Evolutionary conservation across 2,329 filamentous ascomycete species (phyloP), one percentile per base, ranked within the genome.

Genomic region (Neofusicoccum laricinum): DNA sequence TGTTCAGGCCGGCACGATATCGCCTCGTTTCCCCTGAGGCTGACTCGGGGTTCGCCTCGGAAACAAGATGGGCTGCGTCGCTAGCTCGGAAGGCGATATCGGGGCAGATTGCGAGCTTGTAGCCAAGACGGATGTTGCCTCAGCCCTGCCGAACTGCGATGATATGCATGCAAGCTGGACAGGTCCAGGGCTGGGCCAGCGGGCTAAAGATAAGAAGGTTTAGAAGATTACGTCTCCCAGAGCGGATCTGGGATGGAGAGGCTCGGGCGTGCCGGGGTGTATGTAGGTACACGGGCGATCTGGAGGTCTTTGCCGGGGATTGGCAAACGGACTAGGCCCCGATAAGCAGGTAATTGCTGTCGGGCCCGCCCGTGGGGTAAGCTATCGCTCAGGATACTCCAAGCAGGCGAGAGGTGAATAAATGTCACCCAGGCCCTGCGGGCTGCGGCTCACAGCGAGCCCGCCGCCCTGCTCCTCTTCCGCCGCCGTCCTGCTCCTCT

Each of bases 231-330:
- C 51, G 51, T 57, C 51, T 41, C 51, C 51, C 36, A n/a, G 21
- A 25, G 10, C 25, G 17, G 50, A 55, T 55, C 34, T 55, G 21
- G 14, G 11, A 38, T 12, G 30, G n/a, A 8, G 15, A 30, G 25
- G 25, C 25, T 6, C 25, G 25, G 25, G 25, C 25, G 25, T 6
- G 14, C 38, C 53, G 53, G 38, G 38, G 10, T 34, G 25, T 21
- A 59, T 59, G 55, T 40, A 59, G 55, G 55, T 40, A 59, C 55
- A 59, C 55, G 41, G 55, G 55, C 55, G 55, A 59, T 59, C 55
- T 46, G 30, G 15, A 46, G 53, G 53, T 14, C 38, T 45, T 21
- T 32, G 36, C 32, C 50, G 32, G 50, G 49, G 32, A 15, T 17
- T 8, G 15, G 25, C 10, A 57, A 57, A 43, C 53, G 12, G 30